A percentile compares a stretch with the other conserved stretches of the same genome.
Evolutionary conservation across 2,329 filamentous ascomycete genomes (phyloP).

Genomic region (Cercospora zeina): DNA sequence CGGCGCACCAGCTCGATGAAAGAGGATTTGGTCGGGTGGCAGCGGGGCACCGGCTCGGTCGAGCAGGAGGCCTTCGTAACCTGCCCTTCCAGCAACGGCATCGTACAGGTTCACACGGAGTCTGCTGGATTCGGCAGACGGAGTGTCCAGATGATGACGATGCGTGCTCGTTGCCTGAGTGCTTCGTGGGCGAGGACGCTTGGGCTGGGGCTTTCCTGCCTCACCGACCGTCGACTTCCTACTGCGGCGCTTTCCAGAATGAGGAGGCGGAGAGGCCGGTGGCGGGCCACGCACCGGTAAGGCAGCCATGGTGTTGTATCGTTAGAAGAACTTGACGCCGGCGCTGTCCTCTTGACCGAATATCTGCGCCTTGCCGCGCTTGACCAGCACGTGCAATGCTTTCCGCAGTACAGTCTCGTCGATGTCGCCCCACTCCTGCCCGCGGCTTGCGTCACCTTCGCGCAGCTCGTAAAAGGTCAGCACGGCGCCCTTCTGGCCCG

Average conservation of each 20-base stretch:
- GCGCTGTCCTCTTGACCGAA: conserved; percentile 86
- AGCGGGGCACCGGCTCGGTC: conserved; percentile 46
- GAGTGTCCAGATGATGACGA: background rate
- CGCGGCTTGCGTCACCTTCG: conserved; percentile 77
- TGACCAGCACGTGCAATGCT: conserved; percentile 77
- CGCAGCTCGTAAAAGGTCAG: conserved; percentile 89
- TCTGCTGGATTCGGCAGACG: conserved; percentile 10
- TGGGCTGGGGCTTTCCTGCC: conserved; percentile 11
- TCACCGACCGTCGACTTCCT: conserved; percentile 16
- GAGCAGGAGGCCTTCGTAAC: conserved; percentile 47
- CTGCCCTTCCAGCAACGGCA: conserved; percentile 63
- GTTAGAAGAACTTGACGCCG: conserved; percentile 94
- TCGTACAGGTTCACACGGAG: conserved; percentile 62
- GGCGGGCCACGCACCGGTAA: conserved; percentile 8
- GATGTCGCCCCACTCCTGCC: conserved; percentile 53
- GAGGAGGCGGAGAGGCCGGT: background rate
- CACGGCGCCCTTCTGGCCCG: conserved; percentile 83
- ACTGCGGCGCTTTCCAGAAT: conserved; percentile 15
- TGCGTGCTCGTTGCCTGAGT: background rate
- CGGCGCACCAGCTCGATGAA: conserved; percentile 64
- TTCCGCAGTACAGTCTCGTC: conserved; percentile 78
- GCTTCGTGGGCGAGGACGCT: conserved; percentile 11
- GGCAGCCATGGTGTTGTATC: background rate
- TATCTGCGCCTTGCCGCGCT: conserved; percentile 86
- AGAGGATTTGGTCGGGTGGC: conserved; percentile 70